Percentiles rank a stretch among this genome's conserved stretches.
Evolutionary conservation across 768 basidiomycete species (phyloP).

Genomic region (Candolleomyces efflorescens): DNA sequence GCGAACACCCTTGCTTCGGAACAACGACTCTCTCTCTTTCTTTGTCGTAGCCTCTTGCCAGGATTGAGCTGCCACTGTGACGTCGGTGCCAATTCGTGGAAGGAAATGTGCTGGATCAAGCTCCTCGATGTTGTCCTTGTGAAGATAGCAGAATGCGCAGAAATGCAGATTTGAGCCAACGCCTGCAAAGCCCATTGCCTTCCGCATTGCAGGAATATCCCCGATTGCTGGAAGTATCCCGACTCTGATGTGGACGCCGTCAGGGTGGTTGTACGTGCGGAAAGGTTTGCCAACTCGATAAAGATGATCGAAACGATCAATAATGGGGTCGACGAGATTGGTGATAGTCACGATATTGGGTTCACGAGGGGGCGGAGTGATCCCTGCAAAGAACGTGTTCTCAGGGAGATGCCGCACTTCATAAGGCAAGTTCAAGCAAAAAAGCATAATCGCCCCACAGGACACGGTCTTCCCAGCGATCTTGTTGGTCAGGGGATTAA

Average conservation of each 20-base stretch:
- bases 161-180: slow-evolving; percentile 12
- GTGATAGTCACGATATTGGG: slow-evolving; percentile 16
- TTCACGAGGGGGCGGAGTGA: slow-evolving; percentile 20
- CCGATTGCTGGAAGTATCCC: slow-evolving; percentile 15
- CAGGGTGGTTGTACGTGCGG: slow-evolving; percentile 13
- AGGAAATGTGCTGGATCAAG: not conserved
- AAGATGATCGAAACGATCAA: slow-evolving; percentile 1
- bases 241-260: slow-evolving; percentile 12
- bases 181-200: slow-evolving; percentile 16
- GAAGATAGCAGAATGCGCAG: slow-evolving; percentile 17
- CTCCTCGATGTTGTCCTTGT: not conserved
- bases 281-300: slow-evolving; percentile 11
- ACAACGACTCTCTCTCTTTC: slow-evolving; percentile 7
- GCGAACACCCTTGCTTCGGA: slow-evolving; percentile 14
- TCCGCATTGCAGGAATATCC: slow-evolving; percentile 18
- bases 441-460: slow-evolving; percentile 12
- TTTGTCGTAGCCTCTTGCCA: slow-evolving; percentile 14
- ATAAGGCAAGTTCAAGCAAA: slow-evolving; percentile 16
- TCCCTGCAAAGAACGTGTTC: slow-evolving; percentile 13
- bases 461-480: slow-evolving; percentile 18
- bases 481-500: slow-evolving; percentile 24
- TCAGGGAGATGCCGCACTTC: slow-evolving; percentile 10
- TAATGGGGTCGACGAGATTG: slow-evolving; percentile 11
- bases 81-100: not conserved
- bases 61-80: not conserved